phyloP scores from a whole-genome alignment of 169 alveolate genomes.

The Plasmodium gonderi region DNA sequence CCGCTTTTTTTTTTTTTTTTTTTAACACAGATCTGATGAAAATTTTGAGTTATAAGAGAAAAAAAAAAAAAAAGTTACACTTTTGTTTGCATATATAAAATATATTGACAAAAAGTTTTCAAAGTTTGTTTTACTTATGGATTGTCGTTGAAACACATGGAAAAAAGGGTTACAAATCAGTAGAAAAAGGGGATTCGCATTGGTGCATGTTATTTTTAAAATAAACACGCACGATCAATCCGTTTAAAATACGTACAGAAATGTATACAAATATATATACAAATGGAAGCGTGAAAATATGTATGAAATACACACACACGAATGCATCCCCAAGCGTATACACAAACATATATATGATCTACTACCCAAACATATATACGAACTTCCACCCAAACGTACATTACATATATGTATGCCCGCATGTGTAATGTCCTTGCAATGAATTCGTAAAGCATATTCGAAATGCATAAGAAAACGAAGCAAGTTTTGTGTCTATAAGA shows the following conservation, averaged over 20 bases:
- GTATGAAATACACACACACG: too few relatives aligned
- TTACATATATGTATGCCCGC: neutral
- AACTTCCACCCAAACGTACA: too few relatives aligned
- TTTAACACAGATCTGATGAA: too few relatives aligned
- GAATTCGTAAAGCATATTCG: neutral
- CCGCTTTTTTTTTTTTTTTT: too few relatives aligned
- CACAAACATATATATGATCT: neutral
- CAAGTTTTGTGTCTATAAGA: neutral
- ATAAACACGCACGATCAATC: neutral
- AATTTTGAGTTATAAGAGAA: too few relatives aligned
- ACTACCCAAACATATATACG: too few relatives aligned
- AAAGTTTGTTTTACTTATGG: neutral
- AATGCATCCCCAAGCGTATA: too few relatives aligned
- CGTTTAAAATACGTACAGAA: neutral
- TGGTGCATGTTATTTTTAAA: neutral
- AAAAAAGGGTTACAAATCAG: neutral
- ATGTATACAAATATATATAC: neutral
- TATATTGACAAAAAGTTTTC: neutral
- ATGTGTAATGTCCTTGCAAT: too few relatives aligned
- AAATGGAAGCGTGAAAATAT: neutral
- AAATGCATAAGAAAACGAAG: neutral
- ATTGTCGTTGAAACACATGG: neutral
- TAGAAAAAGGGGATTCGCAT: neutral
- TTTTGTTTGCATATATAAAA: neutral
- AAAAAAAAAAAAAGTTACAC: conserved; percentile 2